phyloP scores from a whole-genome alignment of 2,329 filamentous ascomycete species.

The Trichoderma endophyticum region DNA sequence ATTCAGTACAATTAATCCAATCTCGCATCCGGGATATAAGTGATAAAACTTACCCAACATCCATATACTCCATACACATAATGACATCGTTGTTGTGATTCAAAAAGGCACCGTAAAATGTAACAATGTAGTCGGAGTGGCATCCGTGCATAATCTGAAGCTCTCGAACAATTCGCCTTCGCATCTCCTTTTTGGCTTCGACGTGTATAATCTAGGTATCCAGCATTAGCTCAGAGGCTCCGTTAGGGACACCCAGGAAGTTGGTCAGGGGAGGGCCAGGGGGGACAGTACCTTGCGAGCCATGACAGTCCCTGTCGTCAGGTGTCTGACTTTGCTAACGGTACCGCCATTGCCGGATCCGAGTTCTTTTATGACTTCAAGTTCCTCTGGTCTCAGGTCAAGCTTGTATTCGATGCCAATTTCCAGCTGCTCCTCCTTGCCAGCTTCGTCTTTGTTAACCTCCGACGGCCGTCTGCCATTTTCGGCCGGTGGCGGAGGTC shows the following conservation, averaged over 20 bases:
- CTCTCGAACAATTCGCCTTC: slow-evolving; percentile 94
- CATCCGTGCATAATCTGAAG: slow-evolving; percentile 98
- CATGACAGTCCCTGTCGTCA: slow-evolving; percentile 94
- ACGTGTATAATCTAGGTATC: slow-evolving; percentile 82
- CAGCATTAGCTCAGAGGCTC: background rate
- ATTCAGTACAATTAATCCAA: background rate
- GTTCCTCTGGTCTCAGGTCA: slow-evolving; percentile 84
- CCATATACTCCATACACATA: slow-evolving; percentile 99
- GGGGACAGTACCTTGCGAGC: slow-evolving; percentile 76
- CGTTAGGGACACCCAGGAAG: slow-evolving; percentile 12
- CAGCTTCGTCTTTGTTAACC: slow-evolving; percentile 56
- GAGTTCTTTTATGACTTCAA: slow-evolving; percentile 90
- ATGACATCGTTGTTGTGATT: slow-evolving; percentile 97
- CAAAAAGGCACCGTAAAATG: slow-evolving; percentile 94
- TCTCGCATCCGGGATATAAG: background rate
- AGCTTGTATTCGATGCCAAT: slow-evolving; percentile 97
- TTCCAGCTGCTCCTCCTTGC: slow-evolving; percentile 67
- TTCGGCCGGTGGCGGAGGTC: slow-evolving; percentile 68
- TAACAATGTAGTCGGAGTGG: slow-evolving; percentile 94
- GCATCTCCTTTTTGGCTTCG: slow-evolving; percentile 94
- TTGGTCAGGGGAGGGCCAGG: background rate
- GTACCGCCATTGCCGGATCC: slow-evolving; percentile 96
- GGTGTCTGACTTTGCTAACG: slow-evolving; percentile 95
- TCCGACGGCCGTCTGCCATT: slow-evolving; percentile 61
- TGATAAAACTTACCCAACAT: slow-evolving; percentile 73